A percentile compares a stretch with the other conserved stretches of the same genome.
phyloP scores from a whole-genome alignment of 805 yeast species.

The Yarrowia sp. region DNA sequence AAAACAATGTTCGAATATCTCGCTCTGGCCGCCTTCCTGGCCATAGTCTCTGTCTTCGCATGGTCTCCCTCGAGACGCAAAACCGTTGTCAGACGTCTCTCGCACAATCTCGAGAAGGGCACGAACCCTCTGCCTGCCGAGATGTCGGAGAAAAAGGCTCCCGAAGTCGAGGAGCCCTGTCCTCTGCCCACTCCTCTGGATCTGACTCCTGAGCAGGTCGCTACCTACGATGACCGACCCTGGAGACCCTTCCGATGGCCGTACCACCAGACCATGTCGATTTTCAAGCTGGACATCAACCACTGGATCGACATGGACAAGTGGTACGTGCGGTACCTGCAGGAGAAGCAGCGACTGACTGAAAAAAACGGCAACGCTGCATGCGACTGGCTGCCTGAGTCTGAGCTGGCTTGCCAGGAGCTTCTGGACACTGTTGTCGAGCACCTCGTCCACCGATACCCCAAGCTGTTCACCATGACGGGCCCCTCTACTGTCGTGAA shows the following conservation, averaged over 20 bases:
- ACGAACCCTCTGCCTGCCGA: not conserved
- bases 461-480: constrained; percentile 53
- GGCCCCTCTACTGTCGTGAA: constrained; percentile 49
- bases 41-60: not conserved
- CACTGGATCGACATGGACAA: constrained; percentile 82
- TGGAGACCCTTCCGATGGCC: constrained; percentile 84
- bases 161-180: not conserved
- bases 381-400: constrained; percentile 20
- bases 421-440: constrained; percentile 60
- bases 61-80: not conserved
- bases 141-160: not conserved
- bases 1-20: not conserved
- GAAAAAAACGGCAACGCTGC: constrained; percentile 37
- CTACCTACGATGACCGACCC: constrained; percentile 67
- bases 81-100: constrained; percentile 1
- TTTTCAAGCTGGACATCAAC: constrained; percentile 65
- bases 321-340: constrained; percentile 63
- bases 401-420: constrained; percentile 41
- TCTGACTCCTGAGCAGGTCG: constrained; percentile 66
- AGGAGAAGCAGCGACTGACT: constrained; percentile 59
- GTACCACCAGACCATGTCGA: constrained; percentile 76
- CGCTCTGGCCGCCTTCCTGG: not conserved
- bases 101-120: constrained; percentile 4
- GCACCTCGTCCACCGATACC: constrained; percentile 63
- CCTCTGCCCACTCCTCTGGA: constrained; percentile 29